Base-by-base conservation (phyloP, 2,329 filamentous ascomycete species). In the Cryphonectria naterciae region DNA sequence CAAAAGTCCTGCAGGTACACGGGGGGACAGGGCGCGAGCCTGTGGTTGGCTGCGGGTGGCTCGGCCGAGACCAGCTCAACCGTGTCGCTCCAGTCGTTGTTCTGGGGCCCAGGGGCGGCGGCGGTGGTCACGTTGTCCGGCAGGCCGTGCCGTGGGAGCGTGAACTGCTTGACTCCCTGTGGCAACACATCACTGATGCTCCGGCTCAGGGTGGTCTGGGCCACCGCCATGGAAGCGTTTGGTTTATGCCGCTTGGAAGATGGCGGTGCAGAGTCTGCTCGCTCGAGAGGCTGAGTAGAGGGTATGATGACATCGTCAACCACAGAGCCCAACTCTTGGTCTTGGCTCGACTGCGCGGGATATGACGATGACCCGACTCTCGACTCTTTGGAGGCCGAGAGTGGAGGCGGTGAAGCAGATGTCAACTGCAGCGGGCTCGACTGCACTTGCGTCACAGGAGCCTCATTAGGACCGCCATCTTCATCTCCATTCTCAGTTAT, bases 1-100 rank as follows among this genome's bases (percentile, higher is more conserved):
- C 85, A 85, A 1, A 93, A 82, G 74, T 86, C 83, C 11, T 81
- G 75, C 25, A 92, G 82, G 3, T 84, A 81, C 15, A 81, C 79
- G 0, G 92, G 65, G 19, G 63, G n/a, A 7, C 49, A 65, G 41
- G 83, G 80, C 3, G 79, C 75, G 65, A 92, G 79, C 2, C 79
- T 75, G 2, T 70, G 74, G 22, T 81, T 79, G 4, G 85, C 85
- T 1, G 85, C 81, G 4, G 83, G 78, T 0, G 91, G 91, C 0
- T 83, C 84, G 25, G 11, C 19, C n/a, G 69, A 68, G 10, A 66
- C 52, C 68, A 58, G 56, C 52, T 63, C 49, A 28, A 43, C 64
- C n/a, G 22, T 13, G 41, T 58, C 25, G 32, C 62, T 68, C 71
- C 71, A 73, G 25, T 65, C 71, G 15, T 17, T 49, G 56, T 2